Percentiles rank a stretch among this genome's conserved stretches.
phyloP scores from a whole-genome alignment of 1,284 basidiomycete genomes.

The Chiua sp. region DNA sequence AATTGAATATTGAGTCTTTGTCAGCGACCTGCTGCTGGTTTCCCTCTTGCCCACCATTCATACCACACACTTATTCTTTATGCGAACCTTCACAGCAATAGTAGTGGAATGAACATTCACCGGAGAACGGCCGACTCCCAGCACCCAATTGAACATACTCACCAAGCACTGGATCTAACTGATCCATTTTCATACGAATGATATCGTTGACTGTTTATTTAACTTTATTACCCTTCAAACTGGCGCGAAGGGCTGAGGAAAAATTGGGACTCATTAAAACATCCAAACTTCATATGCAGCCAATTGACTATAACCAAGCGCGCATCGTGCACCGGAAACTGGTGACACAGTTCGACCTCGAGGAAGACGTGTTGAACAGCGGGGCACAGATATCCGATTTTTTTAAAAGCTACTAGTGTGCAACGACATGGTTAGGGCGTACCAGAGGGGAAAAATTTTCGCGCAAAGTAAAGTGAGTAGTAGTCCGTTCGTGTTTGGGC shows the following conservation, averaged over 20 bases:
- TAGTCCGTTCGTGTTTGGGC: no score
- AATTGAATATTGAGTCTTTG: no score
- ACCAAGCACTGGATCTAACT: constrained; percentile 73
- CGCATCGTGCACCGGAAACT: constrained; percentile 53
- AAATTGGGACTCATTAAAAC: constrained; percentile 59
- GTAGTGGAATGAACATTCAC: constrained; percentile 15
- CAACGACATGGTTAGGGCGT: constrained; percentile 43
- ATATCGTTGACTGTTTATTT: constrained; percentile 64
- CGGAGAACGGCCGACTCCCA: constrained; percentile 75
- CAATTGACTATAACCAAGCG: constrained; percentile 51
- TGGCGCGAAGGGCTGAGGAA: constrained; percentile 67
- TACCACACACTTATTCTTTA: constrained; percentile 82
- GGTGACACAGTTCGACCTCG: constrained; percentile 48
- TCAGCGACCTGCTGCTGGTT: constrained; percentile 47
- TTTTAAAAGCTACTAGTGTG: constrained; percentile 46
- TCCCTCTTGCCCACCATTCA: constrained; percentile 81
- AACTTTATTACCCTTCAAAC: constrained; percentile 47
- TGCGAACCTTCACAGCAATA: constrained; percentile 47
- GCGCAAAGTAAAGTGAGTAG: no score
- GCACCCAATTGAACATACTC: constrained; percentile 59
- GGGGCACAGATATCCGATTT: constrained; percentile 42
- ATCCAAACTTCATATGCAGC: constrained; percentile 37
- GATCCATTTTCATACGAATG: constrained; percentile 70
- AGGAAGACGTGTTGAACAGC: constrained; percentile 45
- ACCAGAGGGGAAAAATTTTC: constrained; percentile 10